Evolutionary conservation across 192 early-diverging fungal species (phyloP), one percentile per base, ranked within the genome.

Genomic region (Coemansia furcata): DNA sequence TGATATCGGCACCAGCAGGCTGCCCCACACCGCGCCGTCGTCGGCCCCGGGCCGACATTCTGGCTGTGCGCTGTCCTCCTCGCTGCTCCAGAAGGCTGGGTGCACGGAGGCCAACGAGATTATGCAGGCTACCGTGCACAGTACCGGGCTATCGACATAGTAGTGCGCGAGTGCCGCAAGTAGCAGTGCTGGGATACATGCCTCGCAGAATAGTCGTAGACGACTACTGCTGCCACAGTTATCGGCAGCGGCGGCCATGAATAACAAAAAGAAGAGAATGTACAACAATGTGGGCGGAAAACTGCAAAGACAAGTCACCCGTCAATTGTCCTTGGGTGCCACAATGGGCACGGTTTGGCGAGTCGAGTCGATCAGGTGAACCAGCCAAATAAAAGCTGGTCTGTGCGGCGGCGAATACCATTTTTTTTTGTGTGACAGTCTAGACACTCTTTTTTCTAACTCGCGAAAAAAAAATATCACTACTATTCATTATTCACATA

Each of bases 11-110:
- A 82, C 76, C 4, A 82, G 62, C 14, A 67, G 26, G 6, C 37
- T 60, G 47, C 71, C 80, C 68, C 72, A 82, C 40, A 74, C 65
- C 7, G 32, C 37, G 14, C 80, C 80, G 38, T 68, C 57, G 40
- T 78, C 80, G 2, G 68, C 72, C 7, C 38, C 50, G 42, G 63
- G 64, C 36, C 80, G 68, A 36, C 42, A 70, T 65, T 38, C 59
- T 4, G 30, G 8, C n/a, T 23, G 58, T 21, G 63, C 62, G n/a
- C 43, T 65, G 26, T 11, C 36, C 1, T 11, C 36, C 1, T 35
- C 38, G 3, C 1, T 30, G 11, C 37, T 30, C 60, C 67, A 39
- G 46, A 21, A 42, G 17, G 64, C 39, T 42, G 39, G 59, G 12
- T 57, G 33, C 26, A 50, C 35, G 32, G 71, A 30, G 33, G 54